These are phyloP conservation scores for Nowakowskiella sp. DNA, from an alignment of 192 early-diverging fungal species.

Conservation along the genomic window DNA sequence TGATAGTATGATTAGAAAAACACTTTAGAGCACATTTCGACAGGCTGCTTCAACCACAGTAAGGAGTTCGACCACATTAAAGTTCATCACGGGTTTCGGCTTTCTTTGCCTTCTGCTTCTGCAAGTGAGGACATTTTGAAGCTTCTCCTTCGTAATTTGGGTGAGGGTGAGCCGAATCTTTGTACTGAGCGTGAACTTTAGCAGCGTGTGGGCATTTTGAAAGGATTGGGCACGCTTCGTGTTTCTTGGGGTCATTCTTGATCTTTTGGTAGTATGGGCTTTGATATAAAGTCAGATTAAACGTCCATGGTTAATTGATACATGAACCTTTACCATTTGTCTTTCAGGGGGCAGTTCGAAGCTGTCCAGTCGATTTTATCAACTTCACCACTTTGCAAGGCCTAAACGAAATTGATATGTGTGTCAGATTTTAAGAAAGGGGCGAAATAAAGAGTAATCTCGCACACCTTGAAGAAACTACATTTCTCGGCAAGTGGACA, in stretches of 20 bases:
- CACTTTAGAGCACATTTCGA: too few species aligned
- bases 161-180: neutral
- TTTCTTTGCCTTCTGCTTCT: conserved; percentile 1
- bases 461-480: neutral
- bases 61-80: too few species aligned
- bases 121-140: neutral
- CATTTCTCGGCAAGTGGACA: neutral
- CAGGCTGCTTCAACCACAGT: too few species aligned
- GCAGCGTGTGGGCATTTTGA: neutral
- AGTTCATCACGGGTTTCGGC: too few species aligned
- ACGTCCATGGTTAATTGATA: neutral
- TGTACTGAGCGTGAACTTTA: neutral
- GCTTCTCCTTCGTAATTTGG: neutral
- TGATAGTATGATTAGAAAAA: too few species aligned
- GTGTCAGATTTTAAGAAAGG: neutral
- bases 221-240: neutral
- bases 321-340: neutral
- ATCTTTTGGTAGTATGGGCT: neutral
- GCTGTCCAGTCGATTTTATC: neutral
- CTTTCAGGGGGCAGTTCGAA: neutral
- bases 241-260: neutral
- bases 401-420: neutral
- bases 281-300: neutral
- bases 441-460: neutral
- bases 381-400: neutral